Evolutionary conservation across 495 filamentous ascomycete species (phyloP), one percentile per base, ranked within the genome.

Genomic region (Chaetomium cochliodes): DNA sequence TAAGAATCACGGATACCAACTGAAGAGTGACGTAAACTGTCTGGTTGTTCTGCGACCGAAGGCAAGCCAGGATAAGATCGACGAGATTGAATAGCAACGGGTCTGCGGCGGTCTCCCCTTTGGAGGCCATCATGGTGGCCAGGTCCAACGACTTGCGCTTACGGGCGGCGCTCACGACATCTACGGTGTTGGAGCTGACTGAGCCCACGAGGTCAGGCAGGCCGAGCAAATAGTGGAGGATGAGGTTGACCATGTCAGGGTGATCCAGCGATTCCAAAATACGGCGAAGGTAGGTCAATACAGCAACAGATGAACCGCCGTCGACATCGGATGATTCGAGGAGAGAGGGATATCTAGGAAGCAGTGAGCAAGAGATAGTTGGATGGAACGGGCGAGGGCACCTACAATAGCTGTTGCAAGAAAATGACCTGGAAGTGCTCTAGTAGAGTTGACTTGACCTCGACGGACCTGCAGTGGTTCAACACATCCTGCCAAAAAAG

Each of bases 381-480:
- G 18, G 1, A 20, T 5, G 18, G 1, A 20, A 2, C n/a, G 20
- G 15, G 6, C 5, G 12, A 49, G 20, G 0, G 18, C n/a, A 77
- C 88, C 76, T 77, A 98, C 90, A 99, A 75, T 72, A 99, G 78
- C 74, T 98, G 94, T 69, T 97, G 91, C 50, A 99, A 78, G 73
- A 99, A 99, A 12, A 99, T 85, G 65, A 98, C 89, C 72, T 97
- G 92, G 72, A 98, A 99, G 75, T 99, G 96, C 74, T 98, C 96
- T 47, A 99, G 79, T 25, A 99, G 78, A 0, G 92, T 97, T 63
- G 89, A 90, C 67, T 92, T 93, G 54, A 99, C 90, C 71, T 98
- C 96, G 2, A 85, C 81, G 1, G 93, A 97, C 66, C 86, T 86
- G 77, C 94, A 99, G 76, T 98, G 92, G 70, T 97, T 92, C 54